Evolutionary conservation across 805 yeast species (phyloP).

Genomic region (Tetrapisispora nanseiensis): DNA sequence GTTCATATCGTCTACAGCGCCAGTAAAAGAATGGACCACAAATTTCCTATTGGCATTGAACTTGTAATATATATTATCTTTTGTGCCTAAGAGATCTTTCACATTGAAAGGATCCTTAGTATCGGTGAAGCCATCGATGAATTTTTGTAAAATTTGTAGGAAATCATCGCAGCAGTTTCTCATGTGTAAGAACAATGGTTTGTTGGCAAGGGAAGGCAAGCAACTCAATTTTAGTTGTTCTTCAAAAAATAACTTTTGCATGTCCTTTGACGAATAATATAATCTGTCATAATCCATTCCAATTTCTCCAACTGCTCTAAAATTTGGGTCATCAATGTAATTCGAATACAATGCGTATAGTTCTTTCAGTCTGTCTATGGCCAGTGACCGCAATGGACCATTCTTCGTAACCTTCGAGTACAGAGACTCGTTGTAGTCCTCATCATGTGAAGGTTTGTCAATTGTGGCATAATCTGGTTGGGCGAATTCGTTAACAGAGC

Average conservation of each 20-base stretch:
- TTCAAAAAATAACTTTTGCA: slow-evolving; percentile 59
- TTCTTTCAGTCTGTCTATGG: slow-evolving; percentile 27
- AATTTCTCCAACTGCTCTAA: slow-evolving; percentile 87
- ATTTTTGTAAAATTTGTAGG: slow-evolving; percentile 51
- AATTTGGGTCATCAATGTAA: slow-evolving; percentile 36
- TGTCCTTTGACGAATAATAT: slow-evolving; percentile 57
- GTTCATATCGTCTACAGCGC: slow-evolving; percentile 53
- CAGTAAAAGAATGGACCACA: slow-evolving; percentile 96
- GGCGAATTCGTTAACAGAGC: slow-evolving; percentile 56
- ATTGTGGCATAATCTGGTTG: slow-evolving; percentile 18
- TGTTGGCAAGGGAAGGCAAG: slow-evolving; percentile 14
- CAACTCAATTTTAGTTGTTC: slow-evolving; percentile 56
- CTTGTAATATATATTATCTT: slow-evolving; percentile 20
- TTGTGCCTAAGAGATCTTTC: slow-evolving; percentile 3
- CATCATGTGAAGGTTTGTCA: slow-evolving; percentile 22
- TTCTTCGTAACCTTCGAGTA: slow-evolving; percentile 4
- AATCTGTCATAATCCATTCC: slow-evolving; percentile 92
- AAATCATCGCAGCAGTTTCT: slow-evolving; percentile 80
- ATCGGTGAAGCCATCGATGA: slow-evolving; percentile 35
- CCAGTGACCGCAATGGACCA: slow-evolving; percentile 1
- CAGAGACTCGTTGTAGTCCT: slow-evolving; percentile 10
- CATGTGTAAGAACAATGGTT: slow-evolving; percentile 86
- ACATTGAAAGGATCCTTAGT: slow-evolving; percentile 17
- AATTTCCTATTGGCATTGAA: slow-evolving; percentile 40
- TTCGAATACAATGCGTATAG: slow-evolving; percentile 40